Evolutionary conservation across 306 rosid species (phyloP).

Genomic region (Ceratonia siliqua): DNA sequence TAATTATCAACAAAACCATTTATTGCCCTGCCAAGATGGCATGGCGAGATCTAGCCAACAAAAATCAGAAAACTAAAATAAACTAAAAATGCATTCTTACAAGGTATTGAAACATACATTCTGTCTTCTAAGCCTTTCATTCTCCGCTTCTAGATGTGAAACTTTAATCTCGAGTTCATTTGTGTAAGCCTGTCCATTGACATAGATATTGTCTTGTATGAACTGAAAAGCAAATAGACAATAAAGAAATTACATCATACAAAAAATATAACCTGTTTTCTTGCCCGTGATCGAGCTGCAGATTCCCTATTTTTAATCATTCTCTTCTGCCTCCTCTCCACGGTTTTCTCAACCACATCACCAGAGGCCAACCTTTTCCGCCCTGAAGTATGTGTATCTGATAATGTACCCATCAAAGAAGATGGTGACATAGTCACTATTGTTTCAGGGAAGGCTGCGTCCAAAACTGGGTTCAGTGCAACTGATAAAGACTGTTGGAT

Average conservation of each 20-base stretch:
- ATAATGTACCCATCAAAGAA: constrained; percentile 71
- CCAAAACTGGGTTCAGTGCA: constrained; percentile 60
- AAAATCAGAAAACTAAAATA: not conserved
- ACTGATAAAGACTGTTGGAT: constrained; percentile 46
- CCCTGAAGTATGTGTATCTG: constrained; percentile 68
- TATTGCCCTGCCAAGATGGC: not conserved
- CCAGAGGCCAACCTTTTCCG: constrained; percentile 81
- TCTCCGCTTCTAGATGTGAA: constrained; percentile 64
- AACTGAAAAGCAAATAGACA: not conserved
- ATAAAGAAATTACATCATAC: not conserved
- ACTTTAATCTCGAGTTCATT: constrained; percentile 69
- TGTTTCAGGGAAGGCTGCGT: constrained; percentile 62
- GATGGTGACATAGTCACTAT: constrained; percentile 54
- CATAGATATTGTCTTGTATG: not conserved
- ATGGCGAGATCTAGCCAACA: not conserved
- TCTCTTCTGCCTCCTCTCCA: constrained; percentile 70
- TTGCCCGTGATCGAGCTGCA: constrained; percentile 77
- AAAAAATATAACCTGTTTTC: constrained; percentile 56
- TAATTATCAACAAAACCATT: not conserved
- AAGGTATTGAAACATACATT: constrained; percentile 55
- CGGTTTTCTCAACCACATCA: constrained; percentile 64
- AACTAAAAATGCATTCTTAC: not conserved
- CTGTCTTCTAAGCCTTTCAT: constrained; percentile 74
- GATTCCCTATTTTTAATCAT: constrained; percentile 79
- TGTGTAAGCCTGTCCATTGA: constrained; percentile 62